These are phyloP conservation scores for Phylloboletellus chloephorus DNA, from an alignment of 1,284 basidiomycete species.

Conservation along the genomic window DNA sequence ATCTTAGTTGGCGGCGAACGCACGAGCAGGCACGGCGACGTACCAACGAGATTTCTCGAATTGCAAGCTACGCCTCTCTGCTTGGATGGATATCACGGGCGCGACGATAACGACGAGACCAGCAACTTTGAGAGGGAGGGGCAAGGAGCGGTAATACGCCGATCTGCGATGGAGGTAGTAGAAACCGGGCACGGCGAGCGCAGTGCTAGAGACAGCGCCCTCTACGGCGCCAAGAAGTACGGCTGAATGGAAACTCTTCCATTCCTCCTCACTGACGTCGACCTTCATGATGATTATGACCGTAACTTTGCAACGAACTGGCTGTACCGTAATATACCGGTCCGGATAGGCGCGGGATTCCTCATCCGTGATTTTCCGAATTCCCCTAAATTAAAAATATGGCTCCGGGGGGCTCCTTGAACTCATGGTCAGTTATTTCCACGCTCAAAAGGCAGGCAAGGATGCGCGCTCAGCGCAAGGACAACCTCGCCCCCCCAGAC, in stretches of 20 bases:
- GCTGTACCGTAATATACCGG: constrained; percentile 6
- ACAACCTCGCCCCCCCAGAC: too few relatives aligned
- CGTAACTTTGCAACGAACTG: neutral
- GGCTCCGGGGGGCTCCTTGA: too few relatives aligned
- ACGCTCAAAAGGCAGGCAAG: too few relatives aligned
- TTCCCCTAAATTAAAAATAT: too few relatives aligned
- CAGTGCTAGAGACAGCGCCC: constrained; percentile 51
- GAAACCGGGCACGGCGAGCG: constrained; percentile 51
- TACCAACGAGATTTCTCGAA: constrained; percentile 52
- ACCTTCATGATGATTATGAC: constrained; percentile 34
- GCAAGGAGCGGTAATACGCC: constrained; percentile 65
- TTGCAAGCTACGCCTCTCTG: constrained; percentile 73
- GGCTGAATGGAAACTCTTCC: constrained; percentile 48
- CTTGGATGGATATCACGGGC: constrained; percentile 69
- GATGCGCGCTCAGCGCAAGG: too few relatives aligned
- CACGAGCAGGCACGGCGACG: neutral
- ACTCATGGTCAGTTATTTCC: too few relatives aligned
- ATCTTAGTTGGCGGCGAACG: neutral
- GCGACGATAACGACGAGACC: constrained; percentile 66
- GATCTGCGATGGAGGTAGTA: constrained; percentile 54
- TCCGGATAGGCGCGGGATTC: neutral
- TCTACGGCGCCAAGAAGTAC: constrained; percentile 60
- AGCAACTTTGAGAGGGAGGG: constrained; percentile 73
- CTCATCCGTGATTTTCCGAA: constrained; percentile 8
- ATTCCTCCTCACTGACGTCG: constrained; percentile 42